Percentiles rank a stretch among this genome's conserved stretches.
Conservation (phyloP, 257 asterid genomes). For the Solanum peruvianum region DNA sequence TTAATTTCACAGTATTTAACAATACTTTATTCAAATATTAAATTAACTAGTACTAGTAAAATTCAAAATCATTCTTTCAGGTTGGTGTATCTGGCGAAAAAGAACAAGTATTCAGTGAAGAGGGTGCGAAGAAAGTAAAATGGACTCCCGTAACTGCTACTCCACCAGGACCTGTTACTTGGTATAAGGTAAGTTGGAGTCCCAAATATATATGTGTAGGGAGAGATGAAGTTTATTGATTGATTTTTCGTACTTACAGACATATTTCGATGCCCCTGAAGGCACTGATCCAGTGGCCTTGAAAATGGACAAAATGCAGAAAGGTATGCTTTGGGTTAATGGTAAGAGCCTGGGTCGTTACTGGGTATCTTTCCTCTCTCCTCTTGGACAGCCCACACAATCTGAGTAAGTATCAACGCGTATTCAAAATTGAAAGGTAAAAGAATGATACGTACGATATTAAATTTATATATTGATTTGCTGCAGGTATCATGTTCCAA, state of each 20-base stretch:
- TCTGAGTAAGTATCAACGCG: slow-evolving; percentile 38
- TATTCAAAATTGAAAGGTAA: too few species aligned
- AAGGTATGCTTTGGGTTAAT: slow-evolving; percentile 88
- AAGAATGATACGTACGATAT: too few species aligned
- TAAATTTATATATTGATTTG: neutral
- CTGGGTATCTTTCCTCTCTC: slow-evolving; percentile 72
- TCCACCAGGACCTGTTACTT: slow-evolving; percentile 47
- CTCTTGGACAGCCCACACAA: slow-evolving; percentile 68
- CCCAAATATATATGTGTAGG: neutral
- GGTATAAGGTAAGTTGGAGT: slow-evolving; percentile 72
- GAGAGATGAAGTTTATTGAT: too few species aligned
- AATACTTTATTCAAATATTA: neutral
- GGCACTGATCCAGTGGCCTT: slow-evolving; percentile 60
- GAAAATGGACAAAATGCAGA: slow-evolving; percentile 57
- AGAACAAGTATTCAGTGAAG: slow-evolving; percentile 36
- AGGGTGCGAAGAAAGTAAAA: slow-evolving; percentile 41
- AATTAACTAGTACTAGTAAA: neutral
- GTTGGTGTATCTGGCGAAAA: slow-evolving; percentile 62
- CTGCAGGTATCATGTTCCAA: slow-evolving; percentile 75
- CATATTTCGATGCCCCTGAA: slow-evolving; percentile 71
- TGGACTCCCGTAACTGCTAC: slow-evolving; percentile 28
- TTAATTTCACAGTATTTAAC: too few species aligned
- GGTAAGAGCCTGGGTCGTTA: slow-evolving; percentile 79
- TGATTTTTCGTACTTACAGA: slow-evolving; percentile 13
- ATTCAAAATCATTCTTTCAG: slow-evolving; percentile 11